phyloP scores from a whole-genome alignment of 768 basidiomycete species.

The Collybia mongolica region DNA sequence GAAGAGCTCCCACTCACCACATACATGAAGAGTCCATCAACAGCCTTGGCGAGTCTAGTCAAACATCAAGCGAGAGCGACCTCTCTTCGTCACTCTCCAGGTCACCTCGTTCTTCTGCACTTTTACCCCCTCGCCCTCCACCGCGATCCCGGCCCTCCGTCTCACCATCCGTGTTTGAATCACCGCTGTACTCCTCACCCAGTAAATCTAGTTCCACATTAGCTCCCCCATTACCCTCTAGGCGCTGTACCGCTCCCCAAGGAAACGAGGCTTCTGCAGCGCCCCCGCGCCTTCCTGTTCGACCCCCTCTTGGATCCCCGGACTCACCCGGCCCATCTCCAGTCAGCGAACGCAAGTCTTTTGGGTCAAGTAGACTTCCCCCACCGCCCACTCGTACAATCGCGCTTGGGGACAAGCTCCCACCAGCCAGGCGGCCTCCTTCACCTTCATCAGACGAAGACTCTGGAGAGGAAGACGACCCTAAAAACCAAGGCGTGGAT shows the following conservation, averaged over 20 bases:
- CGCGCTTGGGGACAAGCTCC: conserved; percentile 66
- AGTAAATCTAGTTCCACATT: conserved; percentile 15
- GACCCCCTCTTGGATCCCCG: conserved; percentile 15
- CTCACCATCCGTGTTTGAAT: conserved; percentile 10
- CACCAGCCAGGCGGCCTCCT: conserved; percentile 51
- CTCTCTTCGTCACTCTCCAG: conserved; percentile 8
- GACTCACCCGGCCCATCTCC: conserved; percentile 13
- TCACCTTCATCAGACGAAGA: conserved; percentile 51
- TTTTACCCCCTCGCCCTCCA: conserved; percentile 32
- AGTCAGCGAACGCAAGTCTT: conserved; percentile 32
- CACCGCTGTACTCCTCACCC: conserved; percentile 17
- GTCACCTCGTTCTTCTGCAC: conserved; percentile 9
- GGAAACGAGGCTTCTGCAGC: conserved; percentile 18
- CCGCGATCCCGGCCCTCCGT: conserved; percentile 27
- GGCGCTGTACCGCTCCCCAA: conserved; percentile 29
- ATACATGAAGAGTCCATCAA: conserved; percentile 12
- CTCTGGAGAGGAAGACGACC: conserved; percentile 61
- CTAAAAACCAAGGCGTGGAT: conserved; percentile 42
- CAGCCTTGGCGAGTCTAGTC: conserved; percentile 31
- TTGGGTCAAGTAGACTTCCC: conserved; percentile 46
- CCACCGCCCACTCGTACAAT: conserved; percentile 80
- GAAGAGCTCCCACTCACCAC: conserved; percentile 6
- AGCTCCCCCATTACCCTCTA: conserved; percentile 43
- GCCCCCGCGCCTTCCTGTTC: conserved; percentile 27
- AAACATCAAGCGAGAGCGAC: conserved; percentile 38